These are phyloP conservation scores for cucumber (Cucumis sativus) DNA, from an alignment of 306 rosid species.

Conservation along the genomic window DNA sequence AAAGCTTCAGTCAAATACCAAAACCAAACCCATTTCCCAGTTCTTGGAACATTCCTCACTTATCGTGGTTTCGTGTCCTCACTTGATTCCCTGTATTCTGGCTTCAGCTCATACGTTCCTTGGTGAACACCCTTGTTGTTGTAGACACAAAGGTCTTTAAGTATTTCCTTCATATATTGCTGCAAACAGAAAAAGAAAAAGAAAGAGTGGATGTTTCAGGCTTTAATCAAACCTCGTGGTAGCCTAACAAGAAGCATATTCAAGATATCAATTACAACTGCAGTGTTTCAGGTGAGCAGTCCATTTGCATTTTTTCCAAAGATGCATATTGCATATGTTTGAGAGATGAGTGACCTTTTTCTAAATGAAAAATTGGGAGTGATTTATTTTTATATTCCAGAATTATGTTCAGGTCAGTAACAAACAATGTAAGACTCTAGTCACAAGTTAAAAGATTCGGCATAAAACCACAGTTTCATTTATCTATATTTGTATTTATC, in stretches of 20 bases:
- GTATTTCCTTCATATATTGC: constrained; percentile 90
- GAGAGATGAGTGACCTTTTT: not conserved
- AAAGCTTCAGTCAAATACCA: not conserved
- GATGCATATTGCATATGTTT: not conserved
- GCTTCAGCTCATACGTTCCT: constrained; percentile 90
- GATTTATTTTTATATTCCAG: not conserved
- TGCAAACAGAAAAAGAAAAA: constrained; percentile 22
- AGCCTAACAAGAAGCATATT: not conserved
- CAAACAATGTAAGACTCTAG: not conserved
- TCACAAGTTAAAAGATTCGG: not conserved
- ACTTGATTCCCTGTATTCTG: constrained; percentile 59
- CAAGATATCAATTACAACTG: not conserved
- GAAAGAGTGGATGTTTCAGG: constrained; percentile 1
- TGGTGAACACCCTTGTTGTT: constrained; percentile 82
- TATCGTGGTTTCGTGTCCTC: constrained; percentile 25
- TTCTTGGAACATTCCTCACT: not conserved
- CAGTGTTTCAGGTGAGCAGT: not conserved
- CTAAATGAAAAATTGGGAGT: not conserved
- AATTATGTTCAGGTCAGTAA: not conserved
- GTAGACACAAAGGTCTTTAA: constrained; percentile 75
- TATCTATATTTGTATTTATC: no score
- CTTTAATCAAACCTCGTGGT: not conserved
- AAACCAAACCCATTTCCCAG: not conserved
- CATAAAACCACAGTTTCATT: not conserved
- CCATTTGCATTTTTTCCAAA: not conserved